Evolutionary conservation across 306 rosid genomes (phyloP), one percentile per base, ranked within the genome.

Genomic region (Sicyos baderoa): DNA sequence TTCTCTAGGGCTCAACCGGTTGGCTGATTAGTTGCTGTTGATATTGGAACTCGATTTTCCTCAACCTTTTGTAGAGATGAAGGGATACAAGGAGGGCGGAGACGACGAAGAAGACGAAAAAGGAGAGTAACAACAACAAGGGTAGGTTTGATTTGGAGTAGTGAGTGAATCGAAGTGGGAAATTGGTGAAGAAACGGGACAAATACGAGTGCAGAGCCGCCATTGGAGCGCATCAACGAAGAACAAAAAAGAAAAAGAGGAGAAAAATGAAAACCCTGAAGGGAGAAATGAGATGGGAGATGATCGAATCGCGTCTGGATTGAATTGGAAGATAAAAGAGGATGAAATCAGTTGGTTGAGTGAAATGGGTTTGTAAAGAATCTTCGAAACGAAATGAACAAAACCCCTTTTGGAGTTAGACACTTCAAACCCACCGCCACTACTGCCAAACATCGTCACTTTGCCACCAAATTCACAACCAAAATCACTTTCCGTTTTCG

Each of bases 191-290:
- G 76, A 57, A 49, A 64, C 55, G 56, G 75, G 75, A 77, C 9
- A 70, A 6, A 55, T 16, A 70, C 0, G 76, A 79, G 37, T 42
- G 63, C 14, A 68, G 14, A 76, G 89, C 78, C 76, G 85, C 84
- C 86, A 85, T 84, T 74, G 76, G 81, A 72, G 71, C 75, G 84
- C 81, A 85, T 79, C 85, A 44, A 65, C 35, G 48, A 3, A 63
- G 67, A 40, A 37, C 14, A 40, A 35, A n/a, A n/a, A n/a, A n/a
- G n/a, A n/a, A n/a, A n/a, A n/a, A 29, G 35, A 5, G 35, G 35
- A 29, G 4, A 29, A 29, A n/a, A 8, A 1, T 2, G 9, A 56
- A 56, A 63, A 40, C 50, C 69, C 50, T 17, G 5, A 1, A 10
- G 9, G 11, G 16, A 17, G 9, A 62, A 15, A 62, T 16, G 12